phyloP scores from a whole-genome alignment of 1,284 basidiomycete species.

The Moesziomyces parantarcticus region DNA sequence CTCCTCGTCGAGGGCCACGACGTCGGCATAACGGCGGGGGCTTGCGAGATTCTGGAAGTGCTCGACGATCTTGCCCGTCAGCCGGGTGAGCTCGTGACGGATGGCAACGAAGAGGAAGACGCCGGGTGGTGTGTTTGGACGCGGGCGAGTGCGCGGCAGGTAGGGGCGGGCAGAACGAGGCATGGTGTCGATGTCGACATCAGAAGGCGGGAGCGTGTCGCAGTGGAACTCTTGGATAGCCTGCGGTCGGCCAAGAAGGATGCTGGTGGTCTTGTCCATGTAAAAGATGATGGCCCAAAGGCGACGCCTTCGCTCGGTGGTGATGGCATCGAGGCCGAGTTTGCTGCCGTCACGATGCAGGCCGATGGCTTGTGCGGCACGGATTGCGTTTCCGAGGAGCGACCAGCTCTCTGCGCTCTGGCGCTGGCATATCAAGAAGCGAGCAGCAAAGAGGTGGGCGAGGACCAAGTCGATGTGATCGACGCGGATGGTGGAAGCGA shows the following conservation, averaged over 20 bases:
- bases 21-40: conserved; percentile 83
- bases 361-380: conserved; percentile 92
- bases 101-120: conserved; percentile 88
- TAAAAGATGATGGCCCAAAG: conserved; percentile 95
- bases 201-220: conserved; percentile 82
- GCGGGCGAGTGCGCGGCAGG: conserved; percentile 38
- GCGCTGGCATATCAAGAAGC: conserved; percentile 88
- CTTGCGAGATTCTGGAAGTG: conserved; percentile 90
- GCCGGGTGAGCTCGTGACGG: conserved; percentile 81
- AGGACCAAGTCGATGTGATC: conserved; percentile 65
- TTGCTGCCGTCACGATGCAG: conserved; percentile 89
- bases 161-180: conserved; percentile 61
- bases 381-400: conserved; percentile 87
- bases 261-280: conserved; percentile 89
- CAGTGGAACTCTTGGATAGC: conserved; percentile 79
- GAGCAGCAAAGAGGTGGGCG: conserved; percentile 72
- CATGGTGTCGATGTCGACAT: conserved; percentile 76
- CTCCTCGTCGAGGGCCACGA: conserved; percentile 84
- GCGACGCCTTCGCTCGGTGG: conserved; percentile 87
- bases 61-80: conserved; percentile 91
- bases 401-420: conserved; percentile 95
- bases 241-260: conserved; percentile 84
- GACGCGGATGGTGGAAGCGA: conserved; percentile 58
- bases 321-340: conserved; percentile 72
- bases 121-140: conserved; percentile 74